Evolutionary conservation across 2,329 filamentous ascomycete species (phyloP), one percentile per base, ranked within the genome.

Genomic region (Verticillium nubilum): DNA sequence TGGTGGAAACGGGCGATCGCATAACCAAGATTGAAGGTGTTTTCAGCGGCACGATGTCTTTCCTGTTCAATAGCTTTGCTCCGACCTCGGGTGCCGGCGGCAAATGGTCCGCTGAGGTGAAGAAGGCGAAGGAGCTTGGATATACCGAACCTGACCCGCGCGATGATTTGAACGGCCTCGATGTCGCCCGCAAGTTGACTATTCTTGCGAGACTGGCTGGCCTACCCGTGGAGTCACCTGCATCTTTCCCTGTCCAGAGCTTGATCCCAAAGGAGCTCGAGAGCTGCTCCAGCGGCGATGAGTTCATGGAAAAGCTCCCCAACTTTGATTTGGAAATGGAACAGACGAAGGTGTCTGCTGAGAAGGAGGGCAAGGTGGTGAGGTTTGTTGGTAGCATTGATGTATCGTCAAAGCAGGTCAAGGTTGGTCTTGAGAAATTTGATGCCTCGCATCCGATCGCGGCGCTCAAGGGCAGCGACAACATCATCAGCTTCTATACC

Each of bases 401-500:
- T 71, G 87, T 97, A 52, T 82, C 79, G n/a, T 84, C 82, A 62
- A 89, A 91, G 72, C 79, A 87, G 67, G 90, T 98, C 73, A 96
- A 93, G 80, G 95, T 99, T 60, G 94, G 95, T 2, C 77, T 99
- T 65, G 89, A 97, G 81, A 91, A 89, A 76, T 93, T 92, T 67
- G 92, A 96, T 66, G 86, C 86, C 67, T 90, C 89, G 62, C 92
- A 96, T 71, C 91, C 95, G 13, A 97, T 99, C 76, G 95, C 95
- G 15, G 89, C 90, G 54, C 82, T 99, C 60, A 96, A 97, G 83
- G 95, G 95, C 35, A 98, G 93, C 74, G 95, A 98, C 73, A 99
- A 99, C 80, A 96, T 99, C 73, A 97, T 99, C 72, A 96, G 89
- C 80, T 97, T 99, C 81, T 96, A 97, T 77, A 99, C 95, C 5